Conservation (phyloP, 805 yeast genomes). For the Saturnispora bothae region DNA sequence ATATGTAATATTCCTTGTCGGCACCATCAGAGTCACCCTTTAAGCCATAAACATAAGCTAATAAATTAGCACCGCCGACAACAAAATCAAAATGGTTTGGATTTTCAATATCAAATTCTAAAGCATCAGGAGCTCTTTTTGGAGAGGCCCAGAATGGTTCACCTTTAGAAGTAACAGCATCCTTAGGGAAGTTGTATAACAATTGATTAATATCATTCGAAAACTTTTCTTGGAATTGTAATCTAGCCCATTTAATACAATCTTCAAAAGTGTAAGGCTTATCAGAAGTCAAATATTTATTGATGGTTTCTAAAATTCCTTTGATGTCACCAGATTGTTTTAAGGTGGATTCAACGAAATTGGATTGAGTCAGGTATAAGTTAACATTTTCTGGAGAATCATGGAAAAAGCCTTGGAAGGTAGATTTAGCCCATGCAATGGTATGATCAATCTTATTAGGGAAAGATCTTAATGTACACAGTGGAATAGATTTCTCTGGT, state of each 20-base stretch:
- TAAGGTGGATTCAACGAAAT: conserved; percentile 82
- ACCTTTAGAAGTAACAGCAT: conserved; percentile 82
- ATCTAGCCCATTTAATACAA: conserved; percentile 91
- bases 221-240: conserved; percentile 77
- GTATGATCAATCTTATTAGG: conserved; percentile 98
- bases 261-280: conserved; percentile 89
- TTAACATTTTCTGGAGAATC: conserved; percentile 94
- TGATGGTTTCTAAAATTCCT: conserved; percentile 71
- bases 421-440: conserved; percentile 96
- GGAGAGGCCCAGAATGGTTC: conserved; percentile 98
- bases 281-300: conserved; percentile 53
- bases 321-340: conserved; percentile 90
- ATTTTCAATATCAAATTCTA: conserved; percentile 64
- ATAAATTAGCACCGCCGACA: conserved; percentile 81
- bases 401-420: conserved; percentile 83
- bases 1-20: conserved; percentile 36
- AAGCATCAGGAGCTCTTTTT: conserved; percentile 89
- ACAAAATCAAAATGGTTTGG: conserved; percentile 74
- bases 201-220: conserved; percentile 82
- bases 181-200: conserved; percentile 88
- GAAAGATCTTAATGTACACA: conserved; percentile 94
- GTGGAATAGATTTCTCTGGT: conserved; percentile 94
- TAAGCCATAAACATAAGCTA: conserved; percentile 84
- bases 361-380: conserved; percentile 80
- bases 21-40: conserved; percentile 58